Evolutionary conservation across 768 basidiomycete genomes (phyloP).

Genomic region (Mycena haematopus): DNA sequence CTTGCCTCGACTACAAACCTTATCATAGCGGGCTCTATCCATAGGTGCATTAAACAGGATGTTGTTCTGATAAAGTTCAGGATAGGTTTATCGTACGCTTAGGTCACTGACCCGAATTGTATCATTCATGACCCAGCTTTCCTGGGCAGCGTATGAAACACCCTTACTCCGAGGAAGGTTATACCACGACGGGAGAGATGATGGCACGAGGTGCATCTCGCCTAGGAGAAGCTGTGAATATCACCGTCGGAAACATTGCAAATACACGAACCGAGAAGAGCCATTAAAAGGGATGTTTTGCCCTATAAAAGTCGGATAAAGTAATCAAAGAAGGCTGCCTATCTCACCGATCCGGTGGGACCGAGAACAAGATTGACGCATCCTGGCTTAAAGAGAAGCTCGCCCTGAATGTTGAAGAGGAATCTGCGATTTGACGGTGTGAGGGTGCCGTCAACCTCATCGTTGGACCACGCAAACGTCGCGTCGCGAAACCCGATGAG

Average conservation of each 20-base stretch:
- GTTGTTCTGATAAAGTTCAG: slow-evolving; percentile 57
- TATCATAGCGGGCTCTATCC: slow-evolving; percentile 79
- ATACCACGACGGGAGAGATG: slow-evolving; percentile 62
- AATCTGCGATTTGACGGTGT: slow-evolving; percentile 57
- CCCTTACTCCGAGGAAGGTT: slow-evolving; percentile 73
- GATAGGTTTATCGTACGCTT: background rate
- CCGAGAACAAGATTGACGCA: slow-evolving; percentile 68
- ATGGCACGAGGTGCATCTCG: slow-evolving; percentile 70
- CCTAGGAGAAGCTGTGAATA: slow-evolving; percentile 36
- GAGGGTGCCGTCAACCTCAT: slow-evolving; percentile 22
- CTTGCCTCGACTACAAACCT: slow-evolving; percentile 43
- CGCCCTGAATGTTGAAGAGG: slow-evolving; percentile 54
- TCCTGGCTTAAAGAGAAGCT: slow-evolving; percentile 59
- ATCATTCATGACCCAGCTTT: slow-evolving; percentile 85
- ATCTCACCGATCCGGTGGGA: slow-evolving; percentile 52
- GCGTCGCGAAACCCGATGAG: slow-evolving; percentile 29
- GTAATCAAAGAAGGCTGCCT: background rate
- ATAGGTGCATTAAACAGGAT: slow-evolving; percentile 82
- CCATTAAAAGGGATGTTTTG: slow-evolving; percentile 74
- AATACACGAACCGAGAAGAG: slow-evolving; percentile 57
- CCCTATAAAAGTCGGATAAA: slow-evolving; percentile 36
- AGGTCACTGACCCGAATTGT: slow-evolving; percentile 60
- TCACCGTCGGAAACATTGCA: background rate
- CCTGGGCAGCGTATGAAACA: slow-evolving; percentile 82
- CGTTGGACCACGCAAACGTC: slow-evolving; percentile 26